A percentile compares a stretch with the other conserved stretches of the same genome.
These are phyloP conservation scores for Lactarius quietus DNA, from an alignment of 768 basidiomycete species.

Conservation along the genomic window DNA sequence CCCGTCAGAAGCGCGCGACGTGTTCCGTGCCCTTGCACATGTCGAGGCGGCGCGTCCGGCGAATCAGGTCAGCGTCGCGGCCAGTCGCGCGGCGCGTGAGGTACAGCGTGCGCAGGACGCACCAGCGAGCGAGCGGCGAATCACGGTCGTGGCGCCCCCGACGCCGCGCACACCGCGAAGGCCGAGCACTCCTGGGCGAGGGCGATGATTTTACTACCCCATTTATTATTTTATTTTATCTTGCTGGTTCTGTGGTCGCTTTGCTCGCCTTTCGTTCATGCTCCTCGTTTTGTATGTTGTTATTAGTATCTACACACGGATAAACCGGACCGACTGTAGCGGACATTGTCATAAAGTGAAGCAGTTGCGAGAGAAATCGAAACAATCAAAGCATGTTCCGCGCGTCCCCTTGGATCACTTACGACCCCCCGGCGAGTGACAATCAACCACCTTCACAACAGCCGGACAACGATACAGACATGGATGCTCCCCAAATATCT, in stretches of 20 bases:
- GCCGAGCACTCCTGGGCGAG: slow-evolving; percentile 62
- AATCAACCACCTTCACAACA: slow-evolving; percentile 10
- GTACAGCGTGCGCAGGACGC: slow-evolving; percentile 62
- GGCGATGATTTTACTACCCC: too few relatives aligned
- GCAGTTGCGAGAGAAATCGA: too few relatives aligned
- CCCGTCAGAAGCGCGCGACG: slow-evolving; percentile 46
- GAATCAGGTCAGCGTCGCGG: slow-evolving; percentile 66
- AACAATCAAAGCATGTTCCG: slow-evolving; percentile 44
- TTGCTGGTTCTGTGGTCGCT: too few relatives aligned
- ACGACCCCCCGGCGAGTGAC: slow-evolving; percentile 32
- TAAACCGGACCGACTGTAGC: too few relatives aligned
- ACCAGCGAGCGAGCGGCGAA: slow-evolving; percentile 49
- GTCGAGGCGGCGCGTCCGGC: slow-evolving; percentile 66
- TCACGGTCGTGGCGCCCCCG: slow-evolving; percentile 49
- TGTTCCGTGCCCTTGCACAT: slow-evolving; percentile 61
- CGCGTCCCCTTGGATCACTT: slow-evolving; percentile 59
- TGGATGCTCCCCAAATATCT: slow-evolving; percentile 83
- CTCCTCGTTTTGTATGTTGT: too few relatives aligned
- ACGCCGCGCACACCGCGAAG: slow-evolving; percentile 46
- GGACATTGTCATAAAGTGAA: too few relatives aligned
- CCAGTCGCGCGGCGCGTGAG: slow-evolving; percentile 63
- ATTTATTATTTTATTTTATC: too few relatives aligned
- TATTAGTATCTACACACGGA: too few relatives aligned
- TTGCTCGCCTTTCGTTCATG: too few relatives aligned
- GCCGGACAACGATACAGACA: slow-evolving; percentile 46